These are phyloP conservation scores for Sclerotinia trifoliorum DNA, from an alignment of 2,329 filamentous ascomycete genomes.

Conservation along the genomic window DNA sequence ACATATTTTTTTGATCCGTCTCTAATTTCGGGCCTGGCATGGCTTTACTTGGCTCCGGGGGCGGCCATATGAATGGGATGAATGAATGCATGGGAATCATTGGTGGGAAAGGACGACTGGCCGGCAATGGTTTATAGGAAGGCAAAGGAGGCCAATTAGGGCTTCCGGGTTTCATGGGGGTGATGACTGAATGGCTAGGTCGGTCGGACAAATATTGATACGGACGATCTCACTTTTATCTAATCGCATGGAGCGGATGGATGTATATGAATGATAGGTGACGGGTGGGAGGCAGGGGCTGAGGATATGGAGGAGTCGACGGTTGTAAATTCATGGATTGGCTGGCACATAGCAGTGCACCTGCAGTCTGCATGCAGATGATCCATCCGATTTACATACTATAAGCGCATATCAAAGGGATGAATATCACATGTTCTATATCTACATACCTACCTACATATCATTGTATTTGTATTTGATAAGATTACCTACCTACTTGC, in stretches of 20 bases:
- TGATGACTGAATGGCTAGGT: background rate
- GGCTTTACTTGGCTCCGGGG: background rate
- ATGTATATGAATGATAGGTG: conserved; percentile 4
- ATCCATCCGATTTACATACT: background rate
- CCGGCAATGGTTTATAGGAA: conserved; percentile 1
- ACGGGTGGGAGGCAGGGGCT: background rate
- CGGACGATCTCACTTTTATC: background rate
- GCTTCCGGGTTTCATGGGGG: background rate
- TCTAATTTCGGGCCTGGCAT: background rate
- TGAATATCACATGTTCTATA: background rate
- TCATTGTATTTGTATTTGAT: background rate
- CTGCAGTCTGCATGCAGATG: background rate
- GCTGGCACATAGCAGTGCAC: conserved; percentile 5
- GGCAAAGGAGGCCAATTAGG: conserved; percentile 3
- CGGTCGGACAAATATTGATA: background rate
- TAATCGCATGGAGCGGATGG: conserved; percentile 4
- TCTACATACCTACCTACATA: background rate
- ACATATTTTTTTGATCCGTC: background rate
- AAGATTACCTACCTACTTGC: background rate
- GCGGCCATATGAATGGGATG: background rate
- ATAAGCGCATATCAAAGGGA: background rate
- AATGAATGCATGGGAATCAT: conserved; percentile 4
- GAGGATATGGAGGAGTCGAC: background rate
- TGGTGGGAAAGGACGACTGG: background rate
- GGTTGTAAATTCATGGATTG: background rate